Conservation (phyloP, 2,329 filamentous ascomycete species). For the Tolypocladium cylindrosporum region DNA sequence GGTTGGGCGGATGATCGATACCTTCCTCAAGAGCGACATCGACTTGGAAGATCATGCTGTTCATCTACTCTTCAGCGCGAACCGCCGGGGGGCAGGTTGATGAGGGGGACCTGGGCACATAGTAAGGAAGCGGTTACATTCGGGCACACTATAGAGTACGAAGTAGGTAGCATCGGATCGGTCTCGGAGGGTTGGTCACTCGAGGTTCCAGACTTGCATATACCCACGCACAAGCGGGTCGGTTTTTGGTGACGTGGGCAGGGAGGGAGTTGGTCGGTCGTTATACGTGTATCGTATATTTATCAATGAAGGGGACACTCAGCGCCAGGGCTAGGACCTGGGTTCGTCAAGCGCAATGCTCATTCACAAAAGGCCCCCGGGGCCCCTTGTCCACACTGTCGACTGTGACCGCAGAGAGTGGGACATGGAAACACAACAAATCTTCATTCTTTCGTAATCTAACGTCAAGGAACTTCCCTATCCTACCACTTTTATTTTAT, state of each 20-base stretch:
- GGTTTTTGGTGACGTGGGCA: not conserved
- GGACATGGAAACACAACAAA: not conserved
- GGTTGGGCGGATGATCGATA: conserved; percentile 80
- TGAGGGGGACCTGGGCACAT: too few relatives aligned
- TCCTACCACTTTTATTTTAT: not conserved
- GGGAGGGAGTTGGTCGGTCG: not conserved
- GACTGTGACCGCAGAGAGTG: not conserved
- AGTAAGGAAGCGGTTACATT: too few relatives aligned
- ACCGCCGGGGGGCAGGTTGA: conserved; percentile 65
- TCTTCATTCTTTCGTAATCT: not conserved
- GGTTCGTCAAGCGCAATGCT: not conserved
- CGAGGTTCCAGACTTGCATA: conserved; percentile 8
- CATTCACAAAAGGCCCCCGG: not conserved
- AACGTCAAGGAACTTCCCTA: not conserved
- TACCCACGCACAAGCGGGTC: conserved; percentile 7
- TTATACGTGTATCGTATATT: not conserved
- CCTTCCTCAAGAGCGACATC: conserved; percentile 62
- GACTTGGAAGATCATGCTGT: conserved; percentile 82
- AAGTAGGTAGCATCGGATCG: conserved; percentile 3
- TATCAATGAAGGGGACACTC: not conserved
- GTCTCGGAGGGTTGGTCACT: conserved; percentile 1
- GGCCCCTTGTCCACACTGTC: too few relatives aligned
- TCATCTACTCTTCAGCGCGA: conserved; percentile 82
- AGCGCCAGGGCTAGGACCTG: not conserved
- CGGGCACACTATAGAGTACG: too few relatives aligned